Percentiles rank a stretch among this genome's conserved stretches.
These are phyloP conservation scores for Terfezia claveryi DNA, from an alignment of 495 filamentous ascomycete genomes.

Conservation along the genomic window DNA sequence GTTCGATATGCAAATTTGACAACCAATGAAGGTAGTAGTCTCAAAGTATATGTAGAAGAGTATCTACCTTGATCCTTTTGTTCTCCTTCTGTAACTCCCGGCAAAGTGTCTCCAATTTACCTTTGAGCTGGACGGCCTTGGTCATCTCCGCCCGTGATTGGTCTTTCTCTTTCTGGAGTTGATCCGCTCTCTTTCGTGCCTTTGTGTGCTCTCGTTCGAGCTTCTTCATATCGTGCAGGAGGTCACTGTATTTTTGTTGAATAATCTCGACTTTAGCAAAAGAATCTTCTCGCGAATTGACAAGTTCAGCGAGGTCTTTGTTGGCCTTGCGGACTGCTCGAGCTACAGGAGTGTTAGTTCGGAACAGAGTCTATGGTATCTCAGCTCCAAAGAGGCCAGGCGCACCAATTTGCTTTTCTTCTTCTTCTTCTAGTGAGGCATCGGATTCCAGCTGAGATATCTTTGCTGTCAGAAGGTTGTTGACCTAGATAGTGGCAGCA, in stretches of 20 bases:
- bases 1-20: not conserved
- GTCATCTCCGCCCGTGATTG: slow-evolving; percentile 62
- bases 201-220: slow-evolving; percentile 83
- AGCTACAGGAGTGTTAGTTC: slow-evolving; percentile 27
- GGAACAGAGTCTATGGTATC: slow-evolving; percentile 3
- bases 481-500: slow-evolving; percentile 8
- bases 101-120: slow-evolving; percentile 87
- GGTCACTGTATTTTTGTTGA: slow-evolving; percentile 74
- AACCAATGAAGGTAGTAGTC: too few relatives aligned
- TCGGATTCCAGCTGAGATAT: slow-evolving; percentile 90
- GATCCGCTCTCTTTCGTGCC: slow-evolving; percentile 85
- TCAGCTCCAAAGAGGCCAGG: not conserved
- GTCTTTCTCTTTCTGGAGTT: slow-evolving; percentile 92
- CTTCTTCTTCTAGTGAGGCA: slow-evolving; percentile 79
- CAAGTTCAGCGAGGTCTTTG: slow-evolving; percentile 34
- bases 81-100: slow-evolving; percentile 86
- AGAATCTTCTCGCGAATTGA: slow-evolving; percentile 18
- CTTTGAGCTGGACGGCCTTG: slow-evolving; percentile 68
- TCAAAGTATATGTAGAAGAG: not conserved
- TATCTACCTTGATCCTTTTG: slow-evolving; percentile 72
- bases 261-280: slow-evolving; percentile 53
- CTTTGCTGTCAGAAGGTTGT: slow-evolving; percentile 69
- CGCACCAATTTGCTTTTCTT: slow-evolving; percentile 91
- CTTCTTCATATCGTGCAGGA: slow-evolving; percentile 81
- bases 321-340: slow-evolving; percentile 83